These are phyloP conservation scores for Conticribra guillardii DNA, from an alignment of 108 stramenopile species.

Conservation along the genomic window DNA sequence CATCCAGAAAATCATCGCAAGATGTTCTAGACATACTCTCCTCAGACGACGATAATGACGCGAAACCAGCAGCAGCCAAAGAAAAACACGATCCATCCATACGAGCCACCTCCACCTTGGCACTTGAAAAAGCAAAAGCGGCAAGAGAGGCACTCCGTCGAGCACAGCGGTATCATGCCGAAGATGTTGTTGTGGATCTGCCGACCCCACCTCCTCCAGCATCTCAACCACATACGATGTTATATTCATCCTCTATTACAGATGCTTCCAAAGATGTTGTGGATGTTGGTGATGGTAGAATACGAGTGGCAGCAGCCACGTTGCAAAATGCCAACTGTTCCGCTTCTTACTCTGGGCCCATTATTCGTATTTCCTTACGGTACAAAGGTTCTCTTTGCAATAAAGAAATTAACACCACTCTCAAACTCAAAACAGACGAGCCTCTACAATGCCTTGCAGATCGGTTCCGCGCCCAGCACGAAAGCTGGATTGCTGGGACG, in stretches of 20 bases:
- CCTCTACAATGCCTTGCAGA: constrained; percentile 35
- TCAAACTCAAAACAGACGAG: constrained; percentile 44
- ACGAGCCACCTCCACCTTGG: constrained; percentile 10
- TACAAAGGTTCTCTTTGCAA: constrained; percentile 26
- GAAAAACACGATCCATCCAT: constrained; percentile 28
- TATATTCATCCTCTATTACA: no score
- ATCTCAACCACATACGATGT: no score
- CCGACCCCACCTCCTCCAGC: constrained; percentile 2
- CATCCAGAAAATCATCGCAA: no score
- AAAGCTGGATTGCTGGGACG: constrained; percentile 13
- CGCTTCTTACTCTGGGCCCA: constrained; percentile 14
- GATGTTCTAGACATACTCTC: no score
- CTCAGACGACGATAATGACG: no score
- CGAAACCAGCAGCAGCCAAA: no score
- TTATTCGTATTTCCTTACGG: constrained; percentile 25
- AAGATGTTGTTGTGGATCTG: constrained; percentile 49
- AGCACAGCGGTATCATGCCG: constrained; percentile 65
- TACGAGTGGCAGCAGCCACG: neutral
- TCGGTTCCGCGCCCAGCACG: constrained; percentile 23
- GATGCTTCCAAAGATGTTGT: neutral
- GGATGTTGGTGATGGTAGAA: constrained; percentile 7
- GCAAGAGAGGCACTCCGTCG: constrained; percentile 29
- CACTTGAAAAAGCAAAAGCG: constrained; percentile 16
- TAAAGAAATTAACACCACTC: constrained; percentile 15
- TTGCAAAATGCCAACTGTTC: neutral